phyloP scores from a whole-genome alignment of 2,329 filamentous ascomycete species.

The Neofusicoccum parvum region DNA sequence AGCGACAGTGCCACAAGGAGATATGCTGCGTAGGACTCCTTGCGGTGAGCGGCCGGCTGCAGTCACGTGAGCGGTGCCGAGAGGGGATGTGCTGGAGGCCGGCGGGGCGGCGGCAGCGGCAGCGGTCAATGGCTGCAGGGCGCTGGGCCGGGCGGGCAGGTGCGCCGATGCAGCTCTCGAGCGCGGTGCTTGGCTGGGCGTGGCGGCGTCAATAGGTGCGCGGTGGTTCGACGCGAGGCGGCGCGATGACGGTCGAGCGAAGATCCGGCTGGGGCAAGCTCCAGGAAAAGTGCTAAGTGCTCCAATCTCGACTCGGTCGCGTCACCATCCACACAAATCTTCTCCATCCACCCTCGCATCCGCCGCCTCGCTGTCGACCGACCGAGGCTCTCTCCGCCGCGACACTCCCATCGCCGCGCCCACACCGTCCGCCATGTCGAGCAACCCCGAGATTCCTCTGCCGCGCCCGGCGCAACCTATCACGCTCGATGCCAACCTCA shows the following conservation, averaged over 20 bases:
- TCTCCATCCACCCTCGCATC: constrained; percentile 18
- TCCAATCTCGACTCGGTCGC: constrained; percentile 12
- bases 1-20: background rate
- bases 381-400: background rate
- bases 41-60: background rate
- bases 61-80: constrained; percentile 8
- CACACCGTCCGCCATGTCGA: constrained; percentile 41
- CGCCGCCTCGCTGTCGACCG: background rate
- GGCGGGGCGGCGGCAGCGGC: background rate
- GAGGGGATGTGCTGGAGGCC: background rate
- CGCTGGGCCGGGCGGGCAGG: background rate
- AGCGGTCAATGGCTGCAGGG: background rate
- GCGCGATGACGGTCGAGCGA: constrained; percentile 19
- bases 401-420: constrained; percentile 2
- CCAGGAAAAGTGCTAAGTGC: constrained; percentile 19
- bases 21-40: constrained; percentile 28
- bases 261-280: constrained; percentile 16
- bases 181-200: constrained; percentile 7
- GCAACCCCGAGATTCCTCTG: constrained; percentile 37
- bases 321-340: constrained; percentile 14
- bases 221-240: constrained; percentile 15
- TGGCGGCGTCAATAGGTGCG: constrained; percentile 12
- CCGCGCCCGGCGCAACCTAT: constrained; percentile 22
- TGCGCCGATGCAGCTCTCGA: background rate
- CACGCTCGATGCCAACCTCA: constrained; percentile 30